Evolutionary conservation across 139 green algal genomes (phyloP), one percentile per base, ranked within the genome.

Genomic region (Coelastrella sp.): DNA sequence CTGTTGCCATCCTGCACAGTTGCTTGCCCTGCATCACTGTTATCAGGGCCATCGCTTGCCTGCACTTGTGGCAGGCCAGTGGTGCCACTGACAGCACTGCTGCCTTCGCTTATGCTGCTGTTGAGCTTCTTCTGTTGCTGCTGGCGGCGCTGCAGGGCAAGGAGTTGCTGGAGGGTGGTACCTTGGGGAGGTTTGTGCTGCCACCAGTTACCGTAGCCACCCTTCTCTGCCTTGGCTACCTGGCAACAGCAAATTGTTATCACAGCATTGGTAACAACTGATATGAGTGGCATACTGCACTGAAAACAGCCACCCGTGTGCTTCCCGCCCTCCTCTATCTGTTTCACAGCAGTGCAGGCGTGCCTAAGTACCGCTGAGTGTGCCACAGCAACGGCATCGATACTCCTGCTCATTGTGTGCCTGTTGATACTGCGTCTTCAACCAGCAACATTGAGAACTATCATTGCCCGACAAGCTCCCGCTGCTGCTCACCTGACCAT

Each of bases 401-500:
- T n/a, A n/a, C n/a, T n/a, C n/a, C n/a, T n/a, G n/a, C n/a, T n/a
- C n/a, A n/a, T n/a, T n/a, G n/a, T n/a, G n/a, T n/a, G n/a, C n/a
- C n/a, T n/a, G n/a, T n/a, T n/a, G n/a, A n/a, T n/a, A n/a, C n/a
- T n/a, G n/a, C n/a, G n/a, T n/a, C n/a, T n/a, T n/a, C n/a, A n/a
- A n/a, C n/a, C n/a, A n/a, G n/a, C n/a, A n/a, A n/a, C n/a, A n/a
- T n/a, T n/a, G n/a, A n/a, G n/a, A n/a, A n/a, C n/a, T n/a, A n/a
- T n/a, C n/a, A n/a, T n/a, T n/a, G n/a, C n/a, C n/a, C n/a, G n/a
- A n/a, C n/a, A n/a, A n/a, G n/a, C n/a, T n/a, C n/a, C n/a, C n/a
- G n/a, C n/a, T n/a, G n/a, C n/a, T n/a, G n/a, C n/a, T 17, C 35
- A 88, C 84, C 84, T 41, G 37, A 4, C 50, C 66, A 35, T 88